Evolutionary conservation across 176 grass and related monocot species (phyloP).

Genomic region (Eragrostis nindensis): DNA sequence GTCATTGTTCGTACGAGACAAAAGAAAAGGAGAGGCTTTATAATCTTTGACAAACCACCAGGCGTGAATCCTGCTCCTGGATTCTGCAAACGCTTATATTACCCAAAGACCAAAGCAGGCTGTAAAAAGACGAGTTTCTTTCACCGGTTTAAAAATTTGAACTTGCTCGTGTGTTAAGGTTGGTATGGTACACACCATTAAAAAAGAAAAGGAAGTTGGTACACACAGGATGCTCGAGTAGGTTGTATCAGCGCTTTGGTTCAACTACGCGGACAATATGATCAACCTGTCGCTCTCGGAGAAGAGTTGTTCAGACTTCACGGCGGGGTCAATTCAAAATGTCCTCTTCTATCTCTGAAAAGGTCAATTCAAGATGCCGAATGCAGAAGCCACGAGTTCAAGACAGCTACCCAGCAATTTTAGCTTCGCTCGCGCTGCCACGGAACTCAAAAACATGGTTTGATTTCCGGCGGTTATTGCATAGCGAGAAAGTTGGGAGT

Average conservation of each 20-base stretch:
- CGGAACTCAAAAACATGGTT: neutral
- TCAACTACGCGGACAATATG: neutral
- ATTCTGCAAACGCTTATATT: neutral
- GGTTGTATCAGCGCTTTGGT: no score
- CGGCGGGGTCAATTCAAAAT: conserved; percentile 25
- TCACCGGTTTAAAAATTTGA: no score
- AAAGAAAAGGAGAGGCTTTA: neutral
- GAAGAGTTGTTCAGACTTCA: conserved; percentile 18
- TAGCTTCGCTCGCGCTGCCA: neutral
- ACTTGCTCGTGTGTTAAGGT: no score
- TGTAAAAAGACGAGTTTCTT: no score
- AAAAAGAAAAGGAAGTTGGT: no score
- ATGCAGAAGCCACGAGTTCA: neutral
- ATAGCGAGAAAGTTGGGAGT: neutral
- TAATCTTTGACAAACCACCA: neutral
- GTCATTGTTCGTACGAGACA: neutral
- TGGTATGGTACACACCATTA: no score
- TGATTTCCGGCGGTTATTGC: conserved; percentile 14
- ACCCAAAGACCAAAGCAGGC: no score
- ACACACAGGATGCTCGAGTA: neutral
- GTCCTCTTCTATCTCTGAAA: neutral
- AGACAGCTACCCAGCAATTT: neutral
- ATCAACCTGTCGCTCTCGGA: neutral
- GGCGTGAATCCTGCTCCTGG: neutral
- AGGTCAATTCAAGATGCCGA: neutral